Evolutionary conservation across 1,284 basidiomycete genomes (phyloP), one percentile per base, ranked within the genome.

Genomic region (Ustilago xerochloae): DNA sequence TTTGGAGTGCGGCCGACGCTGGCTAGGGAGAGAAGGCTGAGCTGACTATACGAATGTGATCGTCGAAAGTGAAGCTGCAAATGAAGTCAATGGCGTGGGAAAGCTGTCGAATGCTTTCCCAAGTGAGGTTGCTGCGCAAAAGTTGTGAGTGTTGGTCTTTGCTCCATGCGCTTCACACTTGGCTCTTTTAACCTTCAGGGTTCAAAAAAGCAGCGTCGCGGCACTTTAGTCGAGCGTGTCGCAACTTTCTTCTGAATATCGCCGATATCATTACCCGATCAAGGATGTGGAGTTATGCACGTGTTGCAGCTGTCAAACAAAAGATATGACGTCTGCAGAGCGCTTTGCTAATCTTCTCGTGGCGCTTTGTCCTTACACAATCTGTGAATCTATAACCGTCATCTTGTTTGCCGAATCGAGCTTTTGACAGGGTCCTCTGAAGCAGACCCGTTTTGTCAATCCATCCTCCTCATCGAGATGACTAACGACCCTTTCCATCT

Each of bases 291-390:
- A 47, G 24, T 41, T 41, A 41, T 41, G 38, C 38, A 41, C 20
- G 32, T 5, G 24, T 7, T 35, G 52, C 52, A 55, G 52, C 41
- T 55, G 52, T 55, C 52, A 55, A 35, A 39, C 39, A 29, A n/a
- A 32, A 6, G 18, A 18, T 18, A 47, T 56, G 53, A 56, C 53
- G 53, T 56, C 53, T 36, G 53, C 41, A 46, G 39, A 30, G 43
- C 53, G 53, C 53, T 55, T 55, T 46, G 53, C 53, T 55, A 55
- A 55, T 48, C 29, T 18, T 46, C 26, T 46, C 43, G 43, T 46
- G 43, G 24, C 26, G 43, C 24, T 20, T 22, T 22, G n/a, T n/a
- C 47, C 30, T 38, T 38, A 38, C 35, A 16, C 35, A 38, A n/a
- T n/a, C n/a, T n/a, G n/a, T n/a, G n/a, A n/a, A n/a, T n/a, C n/a